Conservation (phyloP, 2,329 filamentous ascomycete species). For the Cladobotryum mycophilum region DNA sequence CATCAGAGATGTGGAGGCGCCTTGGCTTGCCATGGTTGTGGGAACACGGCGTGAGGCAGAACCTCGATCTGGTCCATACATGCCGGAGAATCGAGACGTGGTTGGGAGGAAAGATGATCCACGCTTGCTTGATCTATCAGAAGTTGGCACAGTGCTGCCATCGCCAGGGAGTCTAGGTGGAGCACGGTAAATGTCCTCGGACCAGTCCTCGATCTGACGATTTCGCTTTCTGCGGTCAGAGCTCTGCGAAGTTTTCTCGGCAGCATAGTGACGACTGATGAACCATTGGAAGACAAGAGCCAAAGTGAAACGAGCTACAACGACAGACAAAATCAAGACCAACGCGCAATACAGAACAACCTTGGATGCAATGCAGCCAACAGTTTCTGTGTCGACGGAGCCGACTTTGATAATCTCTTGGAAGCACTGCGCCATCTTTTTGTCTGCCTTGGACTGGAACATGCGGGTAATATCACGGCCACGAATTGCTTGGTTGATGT, state of each 20-base stretch:
- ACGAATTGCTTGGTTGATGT: slow-evolving; percentile 57
- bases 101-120: slow-evolving; percentile 80
- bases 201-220: slow-evolving; percentile 96
- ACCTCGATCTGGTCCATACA: slow-evolving; percentile 67
- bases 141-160: slow-evolving; percentile 55
- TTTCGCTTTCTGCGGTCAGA: slow-evolving; percentile 78
- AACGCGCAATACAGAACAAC: slow-evolving; percentile 94
- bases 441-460: slow-evolving; percentile 74
- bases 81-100: slow-evolving; percentile 89
- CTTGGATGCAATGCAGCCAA: slow-evolving; percentile 95
- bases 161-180: slow-evolving; percentile 76
- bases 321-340: slow-evolving; percentile 85
- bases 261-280: slow-evolving; percentile 76
- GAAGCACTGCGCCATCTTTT: slow-evolving; percentile 77
- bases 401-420: slow-evolving; percentile 94
- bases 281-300: slow-evolving; percentile 97
- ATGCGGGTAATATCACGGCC: slow-evolving; percentile 86
- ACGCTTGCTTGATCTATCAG: slow-evolving; percentile 72
- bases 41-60: slow-evolving; percentile 51
- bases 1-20: slow-evolving; percentile 65
- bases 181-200: slow-evolving; percentile 91
- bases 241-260: slow-evolving; percentile 76
- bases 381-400: slow-evolving; percentile 88
- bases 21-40: slow-evolving; percentile 93
- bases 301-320: slow-evolving; percentile 77